Evolutionary conservation across 352 stramenopile genomes (phyloP).

Genomic region (Pythium chondricola): DNA sequence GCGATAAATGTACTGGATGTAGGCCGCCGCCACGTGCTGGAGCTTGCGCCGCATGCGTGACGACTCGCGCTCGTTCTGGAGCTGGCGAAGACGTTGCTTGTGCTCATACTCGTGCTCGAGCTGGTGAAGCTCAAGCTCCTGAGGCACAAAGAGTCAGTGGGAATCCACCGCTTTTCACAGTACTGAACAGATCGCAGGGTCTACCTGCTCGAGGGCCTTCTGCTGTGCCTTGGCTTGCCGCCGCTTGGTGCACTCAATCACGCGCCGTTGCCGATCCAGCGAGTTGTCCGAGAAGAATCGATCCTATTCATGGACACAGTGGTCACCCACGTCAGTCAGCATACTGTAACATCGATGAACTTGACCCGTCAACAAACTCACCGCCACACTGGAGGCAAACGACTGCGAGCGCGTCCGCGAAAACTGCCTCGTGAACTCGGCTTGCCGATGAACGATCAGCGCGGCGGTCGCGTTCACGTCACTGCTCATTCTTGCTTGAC

Average conservation of each 20-base stretch:
- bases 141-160: neutral
- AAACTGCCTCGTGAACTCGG: slow-evolving; percentile 18
- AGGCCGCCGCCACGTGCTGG: slow-evolving; percentile 51
- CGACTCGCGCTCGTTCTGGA: slow-evolving; percentile 46
- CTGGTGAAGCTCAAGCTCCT: slow-evolving; percentile 39
- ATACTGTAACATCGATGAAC: neutral
- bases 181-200: neutral
- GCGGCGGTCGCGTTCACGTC: slow-evolving; percentile 10
- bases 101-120: slow-evolving; percentile 49
- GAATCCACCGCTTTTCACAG: neutral
- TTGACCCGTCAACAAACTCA: neutral
- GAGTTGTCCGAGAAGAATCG: slow-evolving; percentile 74
- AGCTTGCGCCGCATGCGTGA: slow-evolving; percentile 55
- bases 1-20: slow-evolving; percentile 66
- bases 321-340: neutral
- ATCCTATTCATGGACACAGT: slow-evolving; percentile 25
- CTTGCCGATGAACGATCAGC: slow-evolving; percentile 22
- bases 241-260: slow-evolving; percentile 52
- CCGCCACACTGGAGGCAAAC: slow-evolving; percentile 18
- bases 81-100: slow-evolving; percentile 18
- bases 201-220: slow-evolving; percentile 48
- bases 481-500: neutral
- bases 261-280: slow-evolving; percentile 39
- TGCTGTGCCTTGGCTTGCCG: slow-evolving; percentile 43
- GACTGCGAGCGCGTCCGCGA: slow-evolving; percentile 9